Conservation (phyloP, 768 basidiomycete genomes). For the Suillus clintonianus region DNA sequence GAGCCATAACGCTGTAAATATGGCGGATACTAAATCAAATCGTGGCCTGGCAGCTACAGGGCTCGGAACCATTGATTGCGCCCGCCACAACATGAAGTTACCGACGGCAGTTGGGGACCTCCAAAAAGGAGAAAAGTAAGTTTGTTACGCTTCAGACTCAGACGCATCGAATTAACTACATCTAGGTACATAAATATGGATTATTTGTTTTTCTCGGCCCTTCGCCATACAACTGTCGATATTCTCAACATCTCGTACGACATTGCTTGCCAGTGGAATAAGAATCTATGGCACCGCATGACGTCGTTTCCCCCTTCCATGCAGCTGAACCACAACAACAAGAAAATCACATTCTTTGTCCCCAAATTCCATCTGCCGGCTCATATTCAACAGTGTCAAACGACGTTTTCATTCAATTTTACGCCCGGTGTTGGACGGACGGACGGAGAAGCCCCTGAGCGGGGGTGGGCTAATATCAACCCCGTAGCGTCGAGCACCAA, state of each 20-base stretch:
- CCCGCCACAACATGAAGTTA: conserved; percentile 11
- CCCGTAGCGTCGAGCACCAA: conserved; percentile 27
- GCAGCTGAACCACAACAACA: not conserved
- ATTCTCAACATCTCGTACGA: conserved; percentile 15
- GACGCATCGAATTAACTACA: not conserved
- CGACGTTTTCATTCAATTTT: conserved; percentile 30
- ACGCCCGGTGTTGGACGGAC: conserved; percentile 24
- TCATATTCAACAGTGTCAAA: conserved; percentile 29
- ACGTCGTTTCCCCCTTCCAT: not conserved
- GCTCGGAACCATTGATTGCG: conserved; percentile 13
- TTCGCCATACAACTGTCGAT: conserved; percentile 1
- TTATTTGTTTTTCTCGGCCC: conserved; percentile 10
- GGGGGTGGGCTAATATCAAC: conserved; percentile 36
- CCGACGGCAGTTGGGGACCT: conserved; percentile 14
- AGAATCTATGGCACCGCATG: not conserved
- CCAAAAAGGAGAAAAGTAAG: conserved; percentile 19
- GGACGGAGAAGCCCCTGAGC: conserved; percentile 40
- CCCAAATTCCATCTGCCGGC: conserved; percentile 38
- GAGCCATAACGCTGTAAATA: conserved; percentile 5
- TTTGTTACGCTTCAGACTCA: not conserved
- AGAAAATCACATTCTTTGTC: conserved; percentile 18
- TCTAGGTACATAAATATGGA: conserved; percentile 21
- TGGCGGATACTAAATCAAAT: not conserved
- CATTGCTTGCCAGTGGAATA: conserved; percentile 18
- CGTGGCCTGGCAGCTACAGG: not conserved